phyloP scores from a whole-genome alignment of 2,329 filamentous ascomycete genomes.

The Alternaria sp. region DNA sequence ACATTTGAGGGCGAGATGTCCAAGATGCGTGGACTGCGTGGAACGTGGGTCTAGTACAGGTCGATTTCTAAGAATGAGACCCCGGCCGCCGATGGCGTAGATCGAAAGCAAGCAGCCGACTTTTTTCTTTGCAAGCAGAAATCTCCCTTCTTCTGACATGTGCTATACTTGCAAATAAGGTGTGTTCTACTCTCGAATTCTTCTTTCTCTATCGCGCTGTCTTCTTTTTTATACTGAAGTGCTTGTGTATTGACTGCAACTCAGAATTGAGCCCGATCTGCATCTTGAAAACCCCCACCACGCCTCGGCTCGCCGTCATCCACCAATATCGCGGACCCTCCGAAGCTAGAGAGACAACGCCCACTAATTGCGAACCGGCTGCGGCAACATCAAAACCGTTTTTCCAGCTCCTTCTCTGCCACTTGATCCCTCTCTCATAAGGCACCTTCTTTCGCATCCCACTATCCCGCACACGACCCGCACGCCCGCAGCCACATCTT shows the following conservation, averaged over 20 bases:
- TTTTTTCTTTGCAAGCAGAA: slow-evolving; percentile 22
- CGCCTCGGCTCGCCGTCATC: slow-evolving; percentile 21
- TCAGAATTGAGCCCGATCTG: slow-evolving; percentile 19
- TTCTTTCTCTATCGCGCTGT: not conserved
- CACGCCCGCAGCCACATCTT: slow-evolving; percentile 22
- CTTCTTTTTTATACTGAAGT: slow-evolving; percentile 17
- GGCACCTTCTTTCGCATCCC: slow-evolving; percentile 23
- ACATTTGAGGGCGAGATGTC: slow-evolving; percentile 5
- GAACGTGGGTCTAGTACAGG: slow-evolving; percentile 30
- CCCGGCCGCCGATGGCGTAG: slow-evolving; percentile 33
- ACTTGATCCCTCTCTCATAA: slow-evolving; percentile 17
- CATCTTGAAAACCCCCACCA: slow-evolving; percentile 23
- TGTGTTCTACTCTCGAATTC: not conserved
- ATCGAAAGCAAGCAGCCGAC: slow-evolving; percentile 16
- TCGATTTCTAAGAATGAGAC: slow-evolving; percentile 35
- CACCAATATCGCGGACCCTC: slow-evolving; percentile 25
- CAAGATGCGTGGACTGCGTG: slow-evolving; percentile 8
- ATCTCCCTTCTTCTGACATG: slow-evolving; percentile 21
- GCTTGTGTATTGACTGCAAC: slow-evolving; percentile 6
- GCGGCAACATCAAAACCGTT: slow-evolving; percentile 17
- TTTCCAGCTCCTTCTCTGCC: slow-evolving; percentile 30
- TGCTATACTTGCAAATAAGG: slow-evolving; percentile 15
- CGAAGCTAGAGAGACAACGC: slow-evolving; percentile 33
- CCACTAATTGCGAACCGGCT: slow-evolving; percentile 22
- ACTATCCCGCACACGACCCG: slow-evolving; percentile 25